Evolutionary conservation across 148 eudicot genomes (phyloP), one percentile per base, ranked within the genome.

Genomic region (Rhododendron henanense): DNA sequence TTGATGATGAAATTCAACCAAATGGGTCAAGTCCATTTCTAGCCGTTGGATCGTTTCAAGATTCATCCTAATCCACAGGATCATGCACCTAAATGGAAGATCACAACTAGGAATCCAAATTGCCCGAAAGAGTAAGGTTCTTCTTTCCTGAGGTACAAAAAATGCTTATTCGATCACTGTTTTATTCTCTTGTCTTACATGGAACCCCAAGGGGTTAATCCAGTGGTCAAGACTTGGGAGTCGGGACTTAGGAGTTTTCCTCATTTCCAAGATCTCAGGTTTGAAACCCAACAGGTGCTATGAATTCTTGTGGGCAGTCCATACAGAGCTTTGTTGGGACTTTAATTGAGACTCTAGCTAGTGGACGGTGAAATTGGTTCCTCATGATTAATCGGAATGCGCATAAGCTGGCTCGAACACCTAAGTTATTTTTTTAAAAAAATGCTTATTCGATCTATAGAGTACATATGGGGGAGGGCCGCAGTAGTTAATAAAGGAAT

Each of bases 61-160:
- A 75, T 33, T 33, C 33, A 35, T 57, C 65, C 18, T 16, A 74
- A 84, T 45, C 51, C 44, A 69, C 78, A 73, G 44, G 77, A 74
- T 84, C 33, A 75, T n/a, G 47, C 33, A 51, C n/a, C 47, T 16
- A 19, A 59, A 59, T 55, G 48, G n/a, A 83, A 18, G 53, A 69
- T 25, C 39, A 83, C n/a, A 83, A 67, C n/a, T 9, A 33, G 81
- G 85, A 84, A 84, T 23, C 80, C 41, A 74, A 47, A 76, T 50
- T 45, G 25, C 14, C 74, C 19, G 16, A 73, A 84, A 74, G 63
- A 28, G 13, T n/a, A 15, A 21, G 8, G 4, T 84, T 47, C 28
- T 31, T 33, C 25, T 19, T 18, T 31, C 13, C 28, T 19, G 23
- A 15, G 55, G 53, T 28, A 23, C 15, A 33, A 16, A 2, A 15